A percentile compares a stretch with the other conserved stretches of the same genome.
Evolutionary conservation across 2,329 filamentous ascomycete species (phyloP).

Genomic region (Pyrenochaeta sp.): DNA sequence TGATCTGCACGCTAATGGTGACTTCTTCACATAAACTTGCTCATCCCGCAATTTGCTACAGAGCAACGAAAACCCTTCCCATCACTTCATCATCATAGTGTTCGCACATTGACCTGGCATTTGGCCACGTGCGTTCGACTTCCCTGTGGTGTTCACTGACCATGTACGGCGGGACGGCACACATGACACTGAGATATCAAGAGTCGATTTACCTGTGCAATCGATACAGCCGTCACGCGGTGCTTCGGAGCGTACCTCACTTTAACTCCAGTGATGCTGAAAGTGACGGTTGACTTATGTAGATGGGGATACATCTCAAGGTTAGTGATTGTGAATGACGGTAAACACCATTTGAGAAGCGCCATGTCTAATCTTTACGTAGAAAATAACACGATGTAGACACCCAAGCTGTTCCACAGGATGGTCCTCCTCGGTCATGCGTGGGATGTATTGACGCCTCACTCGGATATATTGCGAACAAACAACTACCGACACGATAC

Average conservation of each 20-base stretch:
- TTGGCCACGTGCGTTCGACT: background rate
- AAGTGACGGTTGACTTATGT: background rate
- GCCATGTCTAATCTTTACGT: background rate
- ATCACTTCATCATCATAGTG: background rate
- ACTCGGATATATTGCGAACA: background rate
- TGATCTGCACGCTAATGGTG: background rate
- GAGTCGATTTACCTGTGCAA: background rate
- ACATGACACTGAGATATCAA: background rate
- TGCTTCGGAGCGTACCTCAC: background rate
- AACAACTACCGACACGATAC: background rate
- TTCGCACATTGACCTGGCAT: background rate
- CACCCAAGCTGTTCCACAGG: background rate
- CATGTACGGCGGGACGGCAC: background rate
- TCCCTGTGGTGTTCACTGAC: background rate
- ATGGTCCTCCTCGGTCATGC: background rate
- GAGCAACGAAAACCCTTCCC: background rate
- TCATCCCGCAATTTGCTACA: background rate
- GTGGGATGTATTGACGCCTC: background rate
- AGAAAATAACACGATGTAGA: background rate
- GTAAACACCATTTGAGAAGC: background rate
- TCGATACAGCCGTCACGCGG: background rate
- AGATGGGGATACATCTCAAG: background rate
- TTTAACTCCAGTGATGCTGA: background rate
- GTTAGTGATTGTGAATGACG: background rate
- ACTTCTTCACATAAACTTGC: background rate